These are phyloP conservation scores for Amphibolis antarctica DNA, from an alignment of 106 monocot genomes.

Conservation along the genomic window DNA sequence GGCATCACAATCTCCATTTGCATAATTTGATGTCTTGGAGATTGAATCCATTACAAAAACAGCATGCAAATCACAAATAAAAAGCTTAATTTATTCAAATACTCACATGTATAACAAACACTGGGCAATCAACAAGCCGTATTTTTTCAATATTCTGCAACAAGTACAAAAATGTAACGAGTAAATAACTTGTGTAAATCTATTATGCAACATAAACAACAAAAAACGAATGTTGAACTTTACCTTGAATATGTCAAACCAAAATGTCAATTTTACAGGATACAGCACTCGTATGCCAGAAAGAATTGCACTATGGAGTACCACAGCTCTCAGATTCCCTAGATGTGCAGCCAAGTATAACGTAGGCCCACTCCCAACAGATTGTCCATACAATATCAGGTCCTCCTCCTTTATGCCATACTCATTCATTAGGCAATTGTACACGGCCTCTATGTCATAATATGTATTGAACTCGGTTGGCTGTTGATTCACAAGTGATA, in stretches of 20 bases:
- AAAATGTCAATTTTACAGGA: slow-evolving; percentile 86
- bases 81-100: too few relatives aligned
- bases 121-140: slow-evolving; percentile 59
- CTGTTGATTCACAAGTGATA: slow-evolving; percentile 17
- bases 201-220: not conserved
- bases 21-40: too few relatives aligned
- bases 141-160: slow-evolving; percentile 91
- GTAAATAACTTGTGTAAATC: too few relatives aligned
- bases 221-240: not conserved
- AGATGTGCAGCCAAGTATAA: slow-evolving; percentile 67
- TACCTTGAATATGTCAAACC: slow-evolving; percentile 98
- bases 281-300: slow-evolving; percentile 91
- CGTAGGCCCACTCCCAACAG: slow-evolving; percentile 92
- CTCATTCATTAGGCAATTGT: slow-evolving; percentile 66
- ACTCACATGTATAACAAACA: slow-evolving; percentile 92
- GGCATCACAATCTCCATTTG: too few relatives aligned
- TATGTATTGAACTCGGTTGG: slow-evolving; percentile 94
- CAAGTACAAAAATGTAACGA: not conserved
- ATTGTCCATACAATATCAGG: slow-evolving; percentile 77
- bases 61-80: not conserved
- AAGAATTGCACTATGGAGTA: slow-evolving; percentile 88
- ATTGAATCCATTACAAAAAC: not conserved
- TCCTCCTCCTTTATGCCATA: slow-evolving; percentile 68
- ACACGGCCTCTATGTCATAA: slow-evolving; percentile 91
- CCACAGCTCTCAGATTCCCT: slow-evolving; percentile 55